Evolutionary conservation across 1,284 basidiomycete genomes (phyloP), one percentile per base, ranked within the genome.

Genomic region (Leccinum pallidistipes): DNA sequence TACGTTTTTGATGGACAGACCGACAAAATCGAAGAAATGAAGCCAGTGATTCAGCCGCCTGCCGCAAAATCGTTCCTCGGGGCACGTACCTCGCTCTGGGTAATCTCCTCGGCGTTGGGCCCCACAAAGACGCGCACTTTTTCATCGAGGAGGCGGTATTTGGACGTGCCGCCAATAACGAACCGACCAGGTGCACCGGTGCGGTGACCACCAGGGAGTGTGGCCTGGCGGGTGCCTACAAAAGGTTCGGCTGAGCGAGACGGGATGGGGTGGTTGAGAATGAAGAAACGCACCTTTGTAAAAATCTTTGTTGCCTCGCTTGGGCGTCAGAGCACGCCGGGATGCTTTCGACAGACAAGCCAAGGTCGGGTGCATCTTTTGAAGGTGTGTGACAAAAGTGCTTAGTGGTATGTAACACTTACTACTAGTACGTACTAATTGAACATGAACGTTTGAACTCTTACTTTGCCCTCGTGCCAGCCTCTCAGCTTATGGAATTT

Each of bases 251-350:
- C 12, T 24, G 24, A 12, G 57, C 64, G 51, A 57, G 29, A n/a
- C 18, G 24, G 14, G 47, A 9, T 2, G n/a, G 49, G 53, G 21
- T 32, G 24, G 2, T 0, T 18, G 34, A 8, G 8, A 34, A 9
- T 36, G n/a, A 34, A 12, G 27, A 40, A 3, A 74, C 77, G 38
- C 10, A 90, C 94, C 95, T 77, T 97, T 97, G 83, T 96, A 97
- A 73, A 83, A 97, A 75, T 97, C 93, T 71, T 96, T 97, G 80
- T 95, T 96, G 18, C 85, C 95, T 56, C 87, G 79, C 75, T 97
- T 97, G 0, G 91, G 81, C 0, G 89, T 94, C 55, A 97, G 80
- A 5, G 93, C 84, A 29, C 86, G 79, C 59, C 95, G 81, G 2
- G 90, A 92, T 29, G 94, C 94, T 77, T 92, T 92, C 36, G 88